Percentiles rank a stretch among this genome's conserved stretches.
Evolutionary conservation across 2,329 filamentous ascomycete genomes (phyloP).

Genomic region (Fusarium humuli): DNA sequence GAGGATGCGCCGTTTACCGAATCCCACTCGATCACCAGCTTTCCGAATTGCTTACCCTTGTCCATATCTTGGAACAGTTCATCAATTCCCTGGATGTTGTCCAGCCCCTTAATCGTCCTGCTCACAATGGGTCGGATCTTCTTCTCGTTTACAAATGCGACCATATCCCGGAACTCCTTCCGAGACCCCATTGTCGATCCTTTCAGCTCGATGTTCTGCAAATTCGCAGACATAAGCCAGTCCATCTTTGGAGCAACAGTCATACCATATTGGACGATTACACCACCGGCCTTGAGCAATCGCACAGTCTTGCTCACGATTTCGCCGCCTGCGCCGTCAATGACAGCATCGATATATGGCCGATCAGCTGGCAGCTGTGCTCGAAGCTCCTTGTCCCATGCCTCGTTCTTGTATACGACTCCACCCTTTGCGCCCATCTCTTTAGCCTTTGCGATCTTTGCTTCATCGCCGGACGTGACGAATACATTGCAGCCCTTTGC

Average conservation of each 20-base stretch:
- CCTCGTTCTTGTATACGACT: conserved; percentile 81
- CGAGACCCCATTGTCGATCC: conserved; percentile 93
- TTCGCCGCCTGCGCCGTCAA: conserved; percentile 92
- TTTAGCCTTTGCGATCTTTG: conserved; percentile 79
- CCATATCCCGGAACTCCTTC: conserved; percentile 91
- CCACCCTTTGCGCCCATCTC: conserved; percentile 82
- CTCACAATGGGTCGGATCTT: conserved; percentile 83
- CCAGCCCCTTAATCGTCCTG: conserved; percentile 76
- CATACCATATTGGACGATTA: conserved; percentile 93
- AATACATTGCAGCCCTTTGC: conserved; percentile 81
- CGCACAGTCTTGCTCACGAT: conserved; percentile 75
- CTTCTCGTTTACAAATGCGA: conserved; percentile 80
- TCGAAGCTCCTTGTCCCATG: conserved; percentile 83
- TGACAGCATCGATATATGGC: conserved; percentile 81
- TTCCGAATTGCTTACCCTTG: conserved; percentile 87
- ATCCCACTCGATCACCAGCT: conserved; percentile 83
- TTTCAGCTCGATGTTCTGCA: conserved; percentile 88
- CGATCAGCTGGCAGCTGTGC: conserved; percentile 71
- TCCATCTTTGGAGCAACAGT: conserved; percentile 86
- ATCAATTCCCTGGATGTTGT: conserved; percentile 83
- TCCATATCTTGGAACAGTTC: conserved; percentile 89
- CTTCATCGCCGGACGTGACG: conserved; percentile 79
- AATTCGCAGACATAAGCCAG: conserved; percentile 83
- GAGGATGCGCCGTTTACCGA: conserved; percentile 48
- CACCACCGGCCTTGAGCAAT: conserved; percentile 82